These are phyloP conservation scores for Auricularia sp. DNA, from an alignment of 768 basidiomycete genomes.

Conservation along the genomic window DNA sequence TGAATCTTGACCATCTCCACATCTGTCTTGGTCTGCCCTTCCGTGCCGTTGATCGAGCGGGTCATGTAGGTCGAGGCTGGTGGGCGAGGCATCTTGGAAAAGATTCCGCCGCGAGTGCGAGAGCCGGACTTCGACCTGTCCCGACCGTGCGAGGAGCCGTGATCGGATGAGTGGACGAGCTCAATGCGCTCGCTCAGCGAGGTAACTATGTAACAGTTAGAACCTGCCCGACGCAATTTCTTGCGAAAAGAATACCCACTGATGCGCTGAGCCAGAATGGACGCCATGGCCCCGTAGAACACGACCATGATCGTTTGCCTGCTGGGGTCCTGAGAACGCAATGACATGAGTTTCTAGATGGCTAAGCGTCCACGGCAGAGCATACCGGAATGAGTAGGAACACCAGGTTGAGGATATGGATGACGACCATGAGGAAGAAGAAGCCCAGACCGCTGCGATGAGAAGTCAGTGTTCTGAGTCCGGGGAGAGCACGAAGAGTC, in stretches of 20 bases:
- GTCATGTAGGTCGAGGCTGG: neutral
- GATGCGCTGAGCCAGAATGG: neutral
- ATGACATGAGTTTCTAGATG: no score
- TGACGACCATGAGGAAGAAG: constrained; percentile 1
- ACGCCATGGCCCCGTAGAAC: neutral
- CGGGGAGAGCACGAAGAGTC: neutral
- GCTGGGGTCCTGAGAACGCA: neutral
- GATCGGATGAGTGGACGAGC: neutral
- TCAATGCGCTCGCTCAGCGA: neutral
- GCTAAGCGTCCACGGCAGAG: no score
- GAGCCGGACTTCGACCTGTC: neutral
- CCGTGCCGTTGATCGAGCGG: neutral
- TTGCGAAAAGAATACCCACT: neutral
- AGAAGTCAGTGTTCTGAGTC: neutral
- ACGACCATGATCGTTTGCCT: neutral
- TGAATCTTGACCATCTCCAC: constrained; percentile 2
- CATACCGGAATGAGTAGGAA: neutral
- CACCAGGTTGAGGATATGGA: neutral
- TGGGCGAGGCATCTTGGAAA: neutral
- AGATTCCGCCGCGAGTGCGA: neutral
- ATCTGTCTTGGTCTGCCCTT: neutral
- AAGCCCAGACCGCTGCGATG: neutral
- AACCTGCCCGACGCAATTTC: neutral
- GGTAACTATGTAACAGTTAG: neutral
- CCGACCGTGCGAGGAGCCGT: neutral